Evolutionary conservation across 2,329 filamentous ascomycete genomes (phyloP).

Genomic region (Pestalotiopsis sp.): DNA sequence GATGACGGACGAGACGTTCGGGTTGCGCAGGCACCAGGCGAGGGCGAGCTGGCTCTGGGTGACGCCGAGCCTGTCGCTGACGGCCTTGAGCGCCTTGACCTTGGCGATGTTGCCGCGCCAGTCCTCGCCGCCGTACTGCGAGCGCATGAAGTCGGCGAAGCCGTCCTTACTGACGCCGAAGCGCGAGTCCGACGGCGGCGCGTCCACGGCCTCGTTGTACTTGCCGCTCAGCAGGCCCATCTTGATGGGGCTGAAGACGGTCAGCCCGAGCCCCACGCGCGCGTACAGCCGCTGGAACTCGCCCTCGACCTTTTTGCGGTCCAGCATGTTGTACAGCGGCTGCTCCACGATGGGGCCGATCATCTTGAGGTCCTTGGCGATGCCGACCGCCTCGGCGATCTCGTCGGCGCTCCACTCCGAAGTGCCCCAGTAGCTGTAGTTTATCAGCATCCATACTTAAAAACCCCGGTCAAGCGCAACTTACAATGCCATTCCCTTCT

Average conservation of each 20-base stretch:
- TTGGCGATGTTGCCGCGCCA: conserved; percentile 61
- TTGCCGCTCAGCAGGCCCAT: conserved; percentile 67
- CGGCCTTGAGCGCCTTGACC: conserved; percentile 60
- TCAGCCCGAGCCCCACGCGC: conserved; percentile 62
- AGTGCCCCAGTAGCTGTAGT: conserved; percentile 68
- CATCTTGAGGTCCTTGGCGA: conserved; percentile 60
- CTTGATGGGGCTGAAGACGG: conserved; percentile 64
- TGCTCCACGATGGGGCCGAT: conserved; percentile 70
- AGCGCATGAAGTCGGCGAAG: conserved; percentile 59
- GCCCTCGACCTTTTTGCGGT: conserved; percentile 63
- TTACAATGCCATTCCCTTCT: conserved; percentile 49
- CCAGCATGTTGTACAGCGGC: conserved; percentile 67
- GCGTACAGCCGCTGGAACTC: conserved; percentile 65
- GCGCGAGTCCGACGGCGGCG: conserved; percentile 43
- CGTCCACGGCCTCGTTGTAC: conserved; percentile 66
- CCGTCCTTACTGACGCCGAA: conserved; percentile 41
- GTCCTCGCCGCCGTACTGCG: conserved; percentile 50
- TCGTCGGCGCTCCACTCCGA: conserved; percentile 70
- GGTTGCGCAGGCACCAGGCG: conserved; percentile 66
- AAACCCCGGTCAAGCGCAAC: neutral
- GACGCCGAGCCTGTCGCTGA: conserved; percentile 67
- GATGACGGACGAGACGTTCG: conserved; percentile 63
- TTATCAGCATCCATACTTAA: neutral
- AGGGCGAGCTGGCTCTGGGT: conserved; percentile 59
- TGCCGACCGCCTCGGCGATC: conserved; percentile 66